Evolutionary conservation across 2,329 filamentous ascomycete species (phyloP).

Genomic region (Colletotrichum tabaci): DNA sequence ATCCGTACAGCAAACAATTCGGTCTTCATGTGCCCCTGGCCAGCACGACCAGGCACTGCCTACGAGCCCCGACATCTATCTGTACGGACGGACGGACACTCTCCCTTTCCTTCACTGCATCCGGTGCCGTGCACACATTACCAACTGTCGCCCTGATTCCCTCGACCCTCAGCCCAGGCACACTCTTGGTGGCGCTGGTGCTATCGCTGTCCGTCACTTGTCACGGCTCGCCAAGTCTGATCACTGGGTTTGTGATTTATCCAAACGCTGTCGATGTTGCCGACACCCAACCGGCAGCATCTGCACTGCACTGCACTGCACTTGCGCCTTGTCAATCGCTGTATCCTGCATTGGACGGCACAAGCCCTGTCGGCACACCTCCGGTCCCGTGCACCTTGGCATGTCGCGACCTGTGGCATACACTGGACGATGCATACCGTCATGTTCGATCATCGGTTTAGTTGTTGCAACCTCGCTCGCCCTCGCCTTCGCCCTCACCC

Average conservation of each 20-base stretch:
- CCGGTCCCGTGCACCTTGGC: constrained; percentile 1
- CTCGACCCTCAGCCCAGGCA: constrained; percentile 5
- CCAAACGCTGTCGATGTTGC: constrained; percentile 27
- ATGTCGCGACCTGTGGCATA: not conserved
- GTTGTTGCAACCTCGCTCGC: not conserved
- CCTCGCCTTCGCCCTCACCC: not conserved
- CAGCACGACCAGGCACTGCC: not conserved
- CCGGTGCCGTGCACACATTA: not conserved
- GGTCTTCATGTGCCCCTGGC: not conserved
- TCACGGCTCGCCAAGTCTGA: constrained; percentile 28
- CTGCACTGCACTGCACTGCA: not conserved
- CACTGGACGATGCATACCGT: constrained; percentile 4
- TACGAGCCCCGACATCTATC: not conserved
- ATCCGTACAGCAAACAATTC: no score
- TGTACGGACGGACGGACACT: not conserved
- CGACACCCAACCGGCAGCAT: constrained; percentile 21
- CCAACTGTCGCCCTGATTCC: not conserved
- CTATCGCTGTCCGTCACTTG: constrained; percentile 31
- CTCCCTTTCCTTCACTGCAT: constrained; percentile 20
- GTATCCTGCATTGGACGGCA: constrained; percentile 1
- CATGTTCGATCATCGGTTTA: constrained; percentile 4
- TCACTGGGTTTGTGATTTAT: not conserved
- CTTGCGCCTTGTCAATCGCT: not conserved
- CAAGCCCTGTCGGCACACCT: constrained; percentile 2
- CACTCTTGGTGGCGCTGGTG: constrained; percentile 13